Conservation (phyloP, 306 rosid species). For the Nissolia schottii region DNA sequence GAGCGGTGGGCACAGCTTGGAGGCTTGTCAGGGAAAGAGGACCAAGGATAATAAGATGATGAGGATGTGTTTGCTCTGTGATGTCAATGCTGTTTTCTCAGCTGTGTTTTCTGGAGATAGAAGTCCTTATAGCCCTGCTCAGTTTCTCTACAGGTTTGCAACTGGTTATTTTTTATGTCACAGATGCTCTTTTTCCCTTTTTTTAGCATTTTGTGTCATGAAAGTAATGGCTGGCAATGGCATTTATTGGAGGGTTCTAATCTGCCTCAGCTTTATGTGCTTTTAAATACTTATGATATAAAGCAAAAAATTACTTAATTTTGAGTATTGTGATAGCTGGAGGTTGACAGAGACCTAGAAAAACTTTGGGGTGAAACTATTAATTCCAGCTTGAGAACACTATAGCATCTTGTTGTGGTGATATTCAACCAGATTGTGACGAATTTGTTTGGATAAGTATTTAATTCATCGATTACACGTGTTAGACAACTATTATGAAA, state of each 20-base stretch:
- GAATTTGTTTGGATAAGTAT: not conserved
- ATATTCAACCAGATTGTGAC: conserved; percentile 4
- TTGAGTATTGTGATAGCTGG: conserved; percentile 24
- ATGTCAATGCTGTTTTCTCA: conserved; percentile 59
- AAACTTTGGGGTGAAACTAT: too few species aligned
- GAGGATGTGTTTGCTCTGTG: conserved; percentile 73
- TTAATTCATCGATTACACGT: not conserved
- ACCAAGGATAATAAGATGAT: conserved; percentile 37
- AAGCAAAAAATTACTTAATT: conserved; percentile 9
- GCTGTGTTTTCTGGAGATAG: conserved; percentile 72
- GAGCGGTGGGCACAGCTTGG: conserved; percentile 60
- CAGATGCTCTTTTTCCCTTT: not conserved
- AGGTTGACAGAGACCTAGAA: too few species aligned
- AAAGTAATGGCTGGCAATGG: conserved; percentile 11
- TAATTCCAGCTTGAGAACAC: too few species aligned
- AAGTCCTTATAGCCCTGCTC: conserved; percentile 83
- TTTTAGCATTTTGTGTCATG: conserved; percentile 8
- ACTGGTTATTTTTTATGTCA: conserved; percentile 34
- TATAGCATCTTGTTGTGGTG: too few species aligned
- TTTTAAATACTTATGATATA: conserved; percentile 1
- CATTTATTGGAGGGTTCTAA: conserved; percentile 1
- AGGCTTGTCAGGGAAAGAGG: conserved; percentile 49
- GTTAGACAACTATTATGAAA: not conserved
- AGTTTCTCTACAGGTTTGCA: conserved; percentile 78
- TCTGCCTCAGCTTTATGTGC: conserved; percentile 17